Conservation (phyloP, 805 yeast species). For the Grigorovia transvaalensis region DNA sequence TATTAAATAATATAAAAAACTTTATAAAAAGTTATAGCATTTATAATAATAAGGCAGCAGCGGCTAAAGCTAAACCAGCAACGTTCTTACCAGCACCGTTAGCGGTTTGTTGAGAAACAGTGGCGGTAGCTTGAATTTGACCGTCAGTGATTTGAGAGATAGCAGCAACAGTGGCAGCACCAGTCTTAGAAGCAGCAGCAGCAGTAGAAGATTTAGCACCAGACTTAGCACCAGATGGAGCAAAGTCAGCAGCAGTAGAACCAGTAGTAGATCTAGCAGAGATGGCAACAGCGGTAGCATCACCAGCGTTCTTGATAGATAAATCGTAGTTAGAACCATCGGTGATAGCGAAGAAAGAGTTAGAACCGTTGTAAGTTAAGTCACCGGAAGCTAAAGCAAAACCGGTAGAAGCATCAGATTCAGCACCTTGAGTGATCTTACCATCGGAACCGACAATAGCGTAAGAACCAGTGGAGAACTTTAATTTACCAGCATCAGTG, state of each 20-base stretch:
- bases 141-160: conserved; percentile 3
- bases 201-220: not conserved
- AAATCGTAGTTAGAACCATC: conserved; percentile 18
- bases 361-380: conserved; percentile 29
- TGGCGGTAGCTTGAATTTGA: conserved; percentile 2
- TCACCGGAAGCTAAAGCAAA: conserved; percentile 32
- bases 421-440: conserved; percentile 14
- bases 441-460: conserved; percentile 23
- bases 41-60: conserved; percentile 2
- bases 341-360: conserved; percentile 32
- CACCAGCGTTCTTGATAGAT: conserved; percentile 18
- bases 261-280: conserved; percentile 6
- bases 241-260: conserved; percentile 7
- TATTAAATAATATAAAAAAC: not conserved
- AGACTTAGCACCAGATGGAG: conserved; percentile 12
- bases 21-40: not conserved
- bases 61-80: conserved; percentile 27
- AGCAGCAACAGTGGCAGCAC: conserved; percentile 1
- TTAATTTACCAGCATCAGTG: conserved; percentile 28
- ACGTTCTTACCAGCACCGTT: conserved; percentile 7
- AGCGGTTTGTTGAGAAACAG: conserved; percentile 4
- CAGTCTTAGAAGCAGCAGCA: conserved; percentile 3
- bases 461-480: conserved; percentile 22
- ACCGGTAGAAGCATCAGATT: conserved; percentile 24
- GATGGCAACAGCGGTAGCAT: conserved; percentile 16